Base-by-base conservation (phyloP, 2,329 filamentous ascomycete genomes). In the Pezicula neosporulosa region DNA sequence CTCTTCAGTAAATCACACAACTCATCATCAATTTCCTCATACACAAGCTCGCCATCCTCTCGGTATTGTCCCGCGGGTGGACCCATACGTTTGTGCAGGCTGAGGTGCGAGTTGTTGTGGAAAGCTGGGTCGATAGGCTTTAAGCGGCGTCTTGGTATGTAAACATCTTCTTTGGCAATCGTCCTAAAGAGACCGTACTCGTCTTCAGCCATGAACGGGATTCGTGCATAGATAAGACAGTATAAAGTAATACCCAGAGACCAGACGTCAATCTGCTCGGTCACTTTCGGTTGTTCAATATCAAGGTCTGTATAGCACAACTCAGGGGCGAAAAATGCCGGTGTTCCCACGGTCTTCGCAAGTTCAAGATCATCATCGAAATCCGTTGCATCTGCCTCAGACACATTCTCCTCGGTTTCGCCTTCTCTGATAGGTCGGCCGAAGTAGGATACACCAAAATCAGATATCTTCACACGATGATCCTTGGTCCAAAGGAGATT, bases 361-460 rank as follows among this genome's bases (percentile, higher is more conserved):
- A 99, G 77, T 67, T 97, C 94, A 54, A 96, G 83, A 56, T 96
- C 92, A 66, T 97, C 90, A 61, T 97, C 92, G 52, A 96, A 84
- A 63, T 96, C 90, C 38, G 83, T 85, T 10, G 89, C 88, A 67
- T 97, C 92, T 1, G 86, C 89, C 66, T 95, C 89, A 4, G 87
- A 87, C 16, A 75, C 85, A 54, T 73, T 85, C 52, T 91, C 87
- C 52, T 90, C 86, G 36, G 84, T 80, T 61, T 95, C 90, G 48
- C 88, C 89, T 44, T 96, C 90, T 37, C 89, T 81, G 52, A 92
- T 88, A 1, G 90, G 90, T 47, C 90, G 85, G 27, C 94, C 94
- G 56, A 99, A 90, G 69, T 97, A 99, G 1, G 94, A 99, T 1
- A 99, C 94, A 30, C 94, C 94, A 73, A 99, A 99, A 66, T 99